These are phyloP conservation scores for Phytophthora europaea DNA, from an alignment of 352 stramenopile species.

Conservation along the genomic window DNA sequence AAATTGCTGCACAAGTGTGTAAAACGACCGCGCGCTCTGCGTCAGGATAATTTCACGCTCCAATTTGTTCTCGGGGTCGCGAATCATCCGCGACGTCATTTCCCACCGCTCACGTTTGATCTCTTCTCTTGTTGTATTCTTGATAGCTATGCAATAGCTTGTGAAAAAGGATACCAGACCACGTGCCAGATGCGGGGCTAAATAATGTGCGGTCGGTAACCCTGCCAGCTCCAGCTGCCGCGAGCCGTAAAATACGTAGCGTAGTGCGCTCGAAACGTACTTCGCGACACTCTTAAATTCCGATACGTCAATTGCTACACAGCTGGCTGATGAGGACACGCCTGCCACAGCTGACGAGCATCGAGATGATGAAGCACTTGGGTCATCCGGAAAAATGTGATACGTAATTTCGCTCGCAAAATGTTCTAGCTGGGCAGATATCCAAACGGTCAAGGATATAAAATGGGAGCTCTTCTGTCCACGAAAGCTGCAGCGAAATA, in stretches of 20 bases:
- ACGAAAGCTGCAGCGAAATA: conserved; percentile 59
- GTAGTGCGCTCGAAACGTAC: conserved; percentile 76
- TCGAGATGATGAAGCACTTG: conserved; percentile 36
- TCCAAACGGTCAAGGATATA: conserved; percentile 84
- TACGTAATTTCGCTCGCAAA: conserved; percentile 80
- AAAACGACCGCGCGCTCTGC: conserved; percentile 81
- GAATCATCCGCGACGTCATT: conserved; percentile 75
- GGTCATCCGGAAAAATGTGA: conserved; percentile 78
- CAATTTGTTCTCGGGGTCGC: conserved; percentile 71
- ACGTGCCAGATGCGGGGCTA: conserved; percentile 72
- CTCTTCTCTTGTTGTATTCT: conserved; percentile 74
- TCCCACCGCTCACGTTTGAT: conserved; percentile 89
- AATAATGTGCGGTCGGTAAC: conserved; percentile 76
- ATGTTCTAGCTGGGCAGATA: conserved; percentile 78
- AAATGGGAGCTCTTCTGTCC: conserved; percentile 82
- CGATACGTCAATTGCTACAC: conserved; percentile 69
- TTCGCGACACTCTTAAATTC: conserved; percentile 86
- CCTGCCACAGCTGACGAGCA: conserved; percentile 18
- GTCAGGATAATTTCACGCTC: conserved; percentile 85
- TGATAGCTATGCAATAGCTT: conserved; percentile 78
- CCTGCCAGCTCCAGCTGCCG: conserved; percentile 82
- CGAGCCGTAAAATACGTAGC: conserved; percentile 86
- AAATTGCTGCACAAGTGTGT: conserved; percentile 86
- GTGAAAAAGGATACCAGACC: conserved; percentile 68
- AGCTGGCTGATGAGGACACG: conserved; percentile 22